Evolutionary conservation across 768 basidiomycete species (phyloP).

Genomic region (Podaxis sp.): DNA sequence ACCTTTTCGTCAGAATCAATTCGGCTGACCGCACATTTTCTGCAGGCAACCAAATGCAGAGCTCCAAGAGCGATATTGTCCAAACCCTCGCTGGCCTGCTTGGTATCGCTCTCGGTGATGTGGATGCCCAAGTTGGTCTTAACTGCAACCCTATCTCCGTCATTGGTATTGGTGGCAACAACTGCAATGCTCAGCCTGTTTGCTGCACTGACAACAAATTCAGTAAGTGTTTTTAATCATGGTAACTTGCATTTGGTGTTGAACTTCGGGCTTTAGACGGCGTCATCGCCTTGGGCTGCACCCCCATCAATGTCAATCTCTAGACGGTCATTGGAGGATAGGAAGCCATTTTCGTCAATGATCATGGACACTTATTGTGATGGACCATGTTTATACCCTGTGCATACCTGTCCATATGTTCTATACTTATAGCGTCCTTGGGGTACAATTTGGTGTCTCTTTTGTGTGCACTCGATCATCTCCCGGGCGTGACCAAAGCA

Average conservation of each 20-base stretch:
- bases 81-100: neutral
- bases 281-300: conserved; percentile 9
- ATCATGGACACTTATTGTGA: neutral
- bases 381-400: neutral
- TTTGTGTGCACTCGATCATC: neutral
- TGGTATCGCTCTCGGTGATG: neutral
- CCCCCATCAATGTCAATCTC: conserved; percentile 11
- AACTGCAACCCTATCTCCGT: conserved; percentile 6
- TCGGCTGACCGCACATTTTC: neutral
- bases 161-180: conserved; percentile 3
- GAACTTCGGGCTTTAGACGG: neutral
- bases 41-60: neutral
- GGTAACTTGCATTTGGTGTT: neutral
- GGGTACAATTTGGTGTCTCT: neutral
- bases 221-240: neutral
- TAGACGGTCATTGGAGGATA: neutral
- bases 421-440: neutral
- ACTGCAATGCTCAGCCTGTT: conserved; percentile 5
- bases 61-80: neutral
- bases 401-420: neutral
- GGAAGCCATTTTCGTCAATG: neutral
- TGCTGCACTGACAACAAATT: conserved; percentile 7
- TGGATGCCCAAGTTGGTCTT: conserved; percentile 8
- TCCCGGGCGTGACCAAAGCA: neutral
- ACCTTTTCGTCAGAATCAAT: neutral